These are phyloP conservation scores for Stevia rebaudiana DNA, from an alignment of 140 eudicot species.

Conservation along the genomic window DNA sequence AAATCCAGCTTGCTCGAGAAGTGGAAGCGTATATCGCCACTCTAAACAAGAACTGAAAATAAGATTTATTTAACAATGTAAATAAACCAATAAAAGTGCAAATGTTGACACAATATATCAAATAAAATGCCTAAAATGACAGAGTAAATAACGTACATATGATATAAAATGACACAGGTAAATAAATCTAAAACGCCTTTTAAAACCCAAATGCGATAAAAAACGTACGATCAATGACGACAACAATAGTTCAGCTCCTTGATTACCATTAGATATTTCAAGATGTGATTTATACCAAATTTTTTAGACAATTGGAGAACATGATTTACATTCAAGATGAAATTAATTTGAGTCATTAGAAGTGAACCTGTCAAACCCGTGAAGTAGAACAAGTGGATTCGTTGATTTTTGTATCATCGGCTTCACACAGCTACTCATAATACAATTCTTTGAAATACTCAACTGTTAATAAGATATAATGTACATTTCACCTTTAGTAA, in stretches of 20 bases:
- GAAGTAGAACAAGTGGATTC: constrained; percentile 78
- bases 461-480: constrained; percentile 40
- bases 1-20: constrained; percentile 76
- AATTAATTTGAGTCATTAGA: too few relatives aligned
- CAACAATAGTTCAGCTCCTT: background rate
- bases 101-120: background rate
- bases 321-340: too few relatives aligned
- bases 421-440: constrained; percentile 89
- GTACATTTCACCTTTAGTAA: background rate
- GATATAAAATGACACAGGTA: background rate
- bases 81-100: background rate
- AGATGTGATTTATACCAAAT: background rate
- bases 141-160: background rate
- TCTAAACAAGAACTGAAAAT: constrained; percentile 90
- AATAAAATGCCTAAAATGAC: background rate
- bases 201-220: background rate
- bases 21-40: constrained; percentile 82
- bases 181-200: background rate
- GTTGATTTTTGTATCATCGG: constrained; percentile 37
- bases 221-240: background rate
- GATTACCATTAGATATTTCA: background rate
- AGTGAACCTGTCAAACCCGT: constrained; percentile 84
- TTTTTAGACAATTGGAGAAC: background rate
- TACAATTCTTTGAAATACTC: constrained; percentile 38
- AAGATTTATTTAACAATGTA: constrained; percentile 26